Conservation (phyloP, 345 rosid species). For the Eucalyptus virginea region DNA sequence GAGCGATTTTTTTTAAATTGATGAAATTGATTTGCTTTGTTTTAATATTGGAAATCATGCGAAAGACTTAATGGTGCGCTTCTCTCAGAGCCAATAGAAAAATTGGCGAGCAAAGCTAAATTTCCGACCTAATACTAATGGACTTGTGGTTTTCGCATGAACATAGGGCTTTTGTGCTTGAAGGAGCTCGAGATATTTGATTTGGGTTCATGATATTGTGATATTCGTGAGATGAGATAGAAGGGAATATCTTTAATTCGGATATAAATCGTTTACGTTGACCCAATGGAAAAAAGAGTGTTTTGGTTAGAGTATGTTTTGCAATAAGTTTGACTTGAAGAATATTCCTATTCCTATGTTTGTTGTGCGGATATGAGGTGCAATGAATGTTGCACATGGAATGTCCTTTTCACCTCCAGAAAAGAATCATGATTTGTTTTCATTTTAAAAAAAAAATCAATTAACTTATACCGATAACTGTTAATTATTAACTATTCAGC, state of each 20-base stretch:
- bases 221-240: not conserved
- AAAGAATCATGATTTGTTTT: not conserved
- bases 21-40: not conserved
- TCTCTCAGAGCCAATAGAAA: not conserved
- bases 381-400: not conserved
- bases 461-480: not conserved
- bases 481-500: not conserved
- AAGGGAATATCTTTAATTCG: not conserved
- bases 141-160: not conserved
- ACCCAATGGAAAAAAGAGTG: not conserved
- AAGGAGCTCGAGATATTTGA: not conserved
- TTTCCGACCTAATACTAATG: too few relatives aligned
- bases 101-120: not conserved
- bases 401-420: not conserved
- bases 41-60: not conserved
- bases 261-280: not conserved
- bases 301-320: not conserved
- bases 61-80: not conserved
- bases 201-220: not conserved
- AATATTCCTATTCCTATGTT: not conserved
- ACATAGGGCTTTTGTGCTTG: not conserved
- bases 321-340: not conserved
- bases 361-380: not conserved
- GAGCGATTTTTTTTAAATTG: not conserved
- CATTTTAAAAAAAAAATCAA: not conserved